phyloP scores from a whole-genome alignment of 208 protist species.

The Crithidia bombi region DNA sequence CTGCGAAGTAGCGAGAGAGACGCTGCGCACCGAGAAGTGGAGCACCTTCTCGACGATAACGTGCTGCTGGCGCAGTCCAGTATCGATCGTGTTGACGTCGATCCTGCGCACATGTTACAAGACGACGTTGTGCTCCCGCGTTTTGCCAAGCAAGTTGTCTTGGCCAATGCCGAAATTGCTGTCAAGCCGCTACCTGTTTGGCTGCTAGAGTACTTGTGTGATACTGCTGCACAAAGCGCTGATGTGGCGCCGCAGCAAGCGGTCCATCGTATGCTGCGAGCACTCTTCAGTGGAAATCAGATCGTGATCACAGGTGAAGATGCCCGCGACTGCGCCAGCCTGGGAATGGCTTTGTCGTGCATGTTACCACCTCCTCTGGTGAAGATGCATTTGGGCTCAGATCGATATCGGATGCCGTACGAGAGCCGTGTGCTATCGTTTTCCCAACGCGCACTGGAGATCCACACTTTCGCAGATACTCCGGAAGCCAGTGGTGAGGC shows the following conservation, averaged over 20 bases:
- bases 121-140: constrained; percentile 34
- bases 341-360: constrained; percentile 60
- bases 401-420: constrained; percentile 76
- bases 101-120: not conserved
- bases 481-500: not conserved
- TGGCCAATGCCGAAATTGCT: constrained; percentile 23
- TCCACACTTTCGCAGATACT: constrained; percentile 9
- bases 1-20: constrained; percentile 9
- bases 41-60: constrained; percentile 26
- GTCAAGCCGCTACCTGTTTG: constrained; percentile 68
- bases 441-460: constrained; percentile 19
- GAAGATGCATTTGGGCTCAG: constrained; percentile 36
- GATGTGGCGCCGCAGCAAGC: constrained; percentile 1
- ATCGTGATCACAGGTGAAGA: constrained; percentile 60
- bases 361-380: constrained; percentile 57
- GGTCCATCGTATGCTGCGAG: constrained; percentile 49
- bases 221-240: not conserved
- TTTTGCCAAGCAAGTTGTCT: constrained; percentile 30
- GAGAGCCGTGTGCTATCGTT: constrained; percentile 59
- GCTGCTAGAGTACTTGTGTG: constrained; percentile 56
- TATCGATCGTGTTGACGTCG: constrained; percentile 26
- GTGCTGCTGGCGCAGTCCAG: constrained; percentile 32
- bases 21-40: constrained; percentile 16
- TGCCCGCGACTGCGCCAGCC: constrained; percentile 46
- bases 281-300: constrained; percentile 77